Conservation (phyloP, 306 rosid genomes). For the Acacia crassicarpa region DNA sequence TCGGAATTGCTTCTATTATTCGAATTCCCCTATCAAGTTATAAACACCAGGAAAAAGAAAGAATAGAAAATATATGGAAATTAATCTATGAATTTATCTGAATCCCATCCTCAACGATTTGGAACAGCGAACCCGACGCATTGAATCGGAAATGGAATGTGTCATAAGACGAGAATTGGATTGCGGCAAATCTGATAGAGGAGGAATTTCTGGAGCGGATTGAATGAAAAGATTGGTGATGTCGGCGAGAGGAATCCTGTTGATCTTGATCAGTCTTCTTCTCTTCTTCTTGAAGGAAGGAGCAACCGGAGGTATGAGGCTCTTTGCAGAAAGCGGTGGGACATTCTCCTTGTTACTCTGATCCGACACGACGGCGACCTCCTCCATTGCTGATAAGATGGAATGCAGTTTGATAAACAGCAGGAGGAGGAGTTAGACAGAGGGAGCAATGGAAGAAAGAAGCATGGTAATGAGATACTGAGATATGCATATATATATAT, state of each 20-base stretch:
- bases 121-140: background rate
- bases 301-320: constrained; percentile 3
- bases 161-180: constrained; percentile 13
- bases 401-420: background rate
- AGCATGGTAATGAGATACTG: background rate
- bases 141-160: background rate
- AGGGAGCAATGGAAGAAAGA: background rate
- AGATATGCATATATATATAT: background rate
- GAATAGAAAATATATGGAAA: background rate
- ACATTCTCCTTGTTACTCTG: constrained; percentile 39
- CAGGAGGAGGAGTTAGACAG: background rate
- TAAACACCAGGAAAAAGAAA: background rate
- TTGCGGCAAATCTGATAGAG: background rate
- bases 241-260: constrained; percentile 40
- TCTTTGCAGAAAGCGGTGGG: constrained; percentile 16
- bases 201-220: background rate
- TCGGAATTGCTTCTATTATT: background rate
- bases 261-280: constrained; percentile 25
- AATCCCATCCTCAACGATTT: constrained; percentile 43
- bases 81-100: constrained; percentile 29
- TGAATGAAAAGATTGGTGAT: constrained; percentile 26
- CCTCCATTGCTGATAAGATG: constrained; percentile 22
- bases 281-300: constrained; percentile 35
- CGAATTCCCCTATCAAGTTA: background rate
- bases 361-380: background rate